These are phyloP conservation scores for Ambrosia artemisiifolia DNA, from an alignment of 129 eudicot genomes.

Conservation along the genomic window DNA sequence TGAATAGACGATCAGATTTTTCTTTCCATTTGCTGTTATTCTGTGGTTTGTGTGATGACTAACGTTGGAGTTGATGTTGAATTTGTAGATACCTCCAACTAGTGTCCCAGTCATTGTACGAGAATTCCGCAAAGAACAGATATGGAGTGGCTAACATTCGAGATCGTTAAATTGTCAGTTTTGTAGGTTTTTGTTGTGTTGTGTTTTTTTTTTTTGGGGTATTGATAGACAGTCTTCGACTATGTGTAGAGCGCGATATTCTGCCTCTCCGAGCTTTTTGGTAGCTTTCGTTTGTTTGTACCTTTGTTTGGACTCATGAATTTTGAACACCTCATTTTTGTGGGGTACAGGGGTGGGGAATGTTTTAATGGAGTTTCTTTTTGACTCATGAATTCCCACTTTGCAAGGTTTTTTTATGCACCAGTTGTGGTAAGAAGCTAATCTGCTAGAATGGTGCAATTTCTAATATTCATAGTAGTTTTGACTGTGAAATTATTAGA, in stretches of 20 bases:
- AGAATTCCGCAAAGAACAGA: conserved; percentile 68
- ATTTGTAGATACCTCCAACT: conserved; percentile 80
- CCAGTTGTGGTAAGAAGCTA: no score
- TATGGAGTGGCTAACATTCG: conserved; percentile 28
- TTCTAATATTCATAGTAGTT: no score
- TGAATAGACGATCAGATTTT: no score
- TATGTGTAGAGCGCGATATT: conserved; percentile 71
- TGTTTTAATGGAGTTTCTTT: no score
- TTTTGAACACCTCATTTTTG: no score
- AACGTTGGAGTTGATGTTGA: background rate
- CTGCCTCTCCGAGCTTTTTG: conserved; percentile 70
- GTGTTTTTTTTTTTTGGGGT: conserved; percentile 8
- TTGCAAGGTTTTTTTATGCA: no score
- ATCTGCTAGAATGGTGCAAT: no score
- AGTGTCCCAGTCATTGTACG: conserved; percentile 93
- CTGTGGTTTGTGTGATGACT: background rate
- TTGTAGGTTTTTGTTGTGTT: conserved; percentile 11
- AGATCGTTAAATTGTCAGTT: conserved; percentile 12
- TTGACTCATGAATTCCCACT: no score
- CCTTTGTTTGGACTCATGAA: no score
- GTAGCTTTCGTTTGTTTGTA: background rate
- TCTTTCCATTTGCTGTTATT: background rate
- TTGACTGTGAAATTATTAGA: no score
- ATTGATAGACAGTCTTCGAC: conserved; percentile 30
- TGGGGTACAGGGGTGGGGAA: no score